phyloP scores from a whole-genome alignment of 495 filamentous ascomycete species.

The Neurospora tetraspora region DNA sequence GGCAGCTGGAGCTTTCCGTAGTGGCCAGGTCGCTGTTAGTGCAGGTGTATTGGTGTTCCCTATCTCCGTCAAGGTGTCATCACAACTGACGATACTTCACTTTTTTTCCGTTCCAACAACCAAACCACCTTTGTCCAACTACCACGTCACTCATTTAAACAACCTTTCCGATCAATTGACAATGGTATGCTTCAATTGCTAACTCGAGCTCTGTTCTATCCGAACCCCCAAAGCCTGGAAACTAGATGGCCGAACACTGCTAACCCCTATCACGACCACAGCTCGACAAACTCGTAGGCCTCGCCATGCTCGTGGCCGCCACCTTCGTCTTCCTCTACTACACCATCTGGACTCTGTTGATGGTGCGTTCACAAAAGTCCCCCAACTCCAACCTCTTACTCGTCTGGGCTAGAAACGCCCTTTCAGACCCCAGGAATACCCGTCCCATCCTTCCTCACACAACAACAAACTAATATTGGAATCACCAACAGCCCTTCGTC shows the following conservation, averaged over 20 bases:
- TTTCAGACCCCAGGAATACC: background rate
- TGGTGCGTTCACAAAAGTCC: constrained; percentile 46
- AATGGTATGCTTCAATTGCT: constrained; percentile 23
- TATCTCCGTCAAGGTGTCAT: background rate
- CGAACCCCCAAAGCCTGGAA: background rate
- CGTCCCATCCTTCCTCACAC: background rate
- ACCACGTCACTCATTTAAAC: background rate
- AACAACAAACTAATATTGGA: too few species aligned
- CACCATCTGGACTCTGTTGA: constrained; percentile 92
- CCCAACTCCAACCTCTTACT: background rate
- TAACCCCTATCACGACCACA: constrained; percentile 27
- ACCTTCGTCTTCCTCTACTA: constrained; percentile 97
- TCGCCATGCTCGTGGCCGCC: constrained; percentile 95
- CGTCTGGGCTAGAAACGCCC: background rate
- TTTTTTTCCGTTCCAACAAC: background rate
- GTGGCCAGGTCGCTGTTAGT: background rate
- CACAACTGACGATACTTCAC: background rate
- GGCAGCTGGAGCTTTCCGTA: background rate
- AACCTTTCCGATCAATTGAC: constrained; percentile 12
- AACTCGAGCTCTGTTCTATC: background rate
- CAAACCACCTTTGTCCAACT: constrained; percentile 2
- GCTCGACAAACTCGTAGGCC: constrained; percentile 92
- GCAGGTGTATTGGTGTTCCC: background rate
- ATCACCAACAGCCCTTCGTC: constrained; percentile 96
- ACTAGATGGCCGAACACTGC: too few species aligned